Evolutionary conservation across 2,329 filamentous ascomycete genomes (phyloP).

Genomic region (Diaporthe sp.): DNA sequence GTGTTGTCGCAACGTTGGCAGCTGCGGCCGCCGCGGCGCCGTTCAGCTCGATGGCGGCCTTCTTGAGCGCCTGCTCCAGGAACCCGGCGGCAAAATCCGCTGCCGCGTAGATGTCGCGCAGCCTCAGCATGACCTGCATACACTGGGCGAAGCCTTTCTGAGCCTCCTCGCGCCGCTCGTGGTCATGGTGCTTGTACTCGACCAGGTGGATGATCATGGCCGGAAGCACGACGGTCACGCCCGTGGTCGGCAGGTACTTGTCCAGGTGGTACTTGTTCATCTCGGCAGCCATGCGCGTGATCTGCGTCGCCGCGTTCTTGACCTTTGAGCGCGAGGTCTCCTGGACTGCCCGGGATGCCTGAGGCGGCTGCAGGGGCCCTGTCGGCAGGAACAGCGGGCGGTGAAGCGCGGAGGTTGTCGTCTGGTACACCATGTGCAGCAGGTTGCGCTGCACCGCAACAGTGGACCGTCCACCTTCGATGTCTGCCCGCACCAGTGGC

Average conservation of each 20-base stretch:
- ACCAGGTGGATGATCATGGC: slow-evolving; percentile 95
- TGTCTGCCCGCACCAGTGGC: slow-evolving; percentile 66
- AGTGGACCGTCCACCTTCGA: slow-evolving; percentile 72
- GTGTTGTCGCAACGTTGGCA: slow-evolving; percentile 46
- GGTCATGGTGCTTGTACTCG: slow-evolving; percentile 88
- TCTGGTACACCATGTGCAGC: slow-evolving; percentile 94
- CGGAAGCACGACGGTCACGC: slow-evolving; percentile 90
- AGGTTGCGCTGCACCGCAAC: slow-evolving; percentile 83
- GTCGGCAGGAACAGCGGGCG: slow-evolving; percentile 90
- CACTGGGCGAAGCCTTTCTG: slow-evolving; percentile 89
- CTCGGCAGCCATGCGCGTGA: slow-evolving; percentile 86
- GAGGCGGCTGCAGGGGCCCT: slow-evolving; percentile 67
- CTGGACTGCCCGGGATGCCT: slow-evolving; percentile 77
- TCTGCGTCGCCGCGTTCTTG: slow-evolving; percentile 85
- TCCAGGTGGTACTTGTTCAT: slow-evolving; percentile 82
- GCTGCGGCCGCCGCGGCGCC: slow-evolving; percentile 51
- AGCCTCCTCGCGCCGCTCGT: slow-evolving; percentile 78
- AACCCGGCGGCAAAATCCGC: slow-evolving; percentile 98
- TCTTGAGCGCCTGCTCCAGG: slow-evolving; percentile 90
- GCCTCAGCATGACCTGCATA: slow-evolving; percentile 90
- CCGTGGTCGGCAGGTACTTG: slow-evolving; percentile 86
- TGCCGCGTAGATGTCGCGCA: slow-evolving; percentile 91
- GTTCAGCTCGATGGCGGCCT: slow-evolving; percentile 82
- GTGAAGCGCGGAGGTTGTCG: slow-evolving; percentile 90
- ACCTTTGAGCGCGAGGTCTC: slow-evolving; percentile 88